Base-by-base conservation (phyloP, 805 yeast species). In the Nakazawaea laoshanensis region DNA sequence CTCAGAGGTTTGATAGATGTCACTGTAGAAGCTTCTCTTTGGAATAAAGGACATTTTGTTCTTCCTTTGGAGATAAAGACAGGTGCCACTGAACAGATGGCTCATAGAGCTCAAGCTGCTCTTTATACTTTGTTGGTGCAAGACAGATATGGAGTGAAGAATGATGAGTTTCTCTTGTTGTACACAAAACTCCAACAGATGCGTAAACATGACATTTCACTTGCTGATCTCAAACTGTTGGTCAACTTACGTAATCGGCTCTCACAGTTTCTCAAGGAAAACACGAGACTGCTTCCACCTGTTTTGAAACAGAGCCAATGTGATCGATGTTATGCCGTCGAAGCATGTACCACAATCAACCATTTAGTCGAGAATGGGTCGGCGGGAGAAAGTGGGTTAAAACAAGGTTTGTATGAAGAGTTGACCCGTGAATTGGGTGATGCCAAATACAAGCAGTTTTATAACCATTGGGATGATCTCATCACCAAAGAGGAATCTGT, bases 1-100 rank as follows among this genome's bases (percentile, higher is more conserved):
- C 55, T 92, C 7, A 74, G 85, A 43, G 99, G 99, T 0, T 73
- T 79, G 44, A 74, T 88, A 12, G 99, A 92, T 58, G 95, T 80
- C 3, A 86, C 95, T 0, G 66, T 86, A 2, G 81, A 80, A 43
- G 80, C 82, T 0, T 52, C 59, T 17, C 49, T 67, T 7, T 58
- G 59, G 27, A 62, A 61, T 4, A 42, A 44, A 2, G 69, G 70
- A n/a, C 70, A 61, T 21, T 65, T 49, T 35, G 65, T 86, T 9
- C 67, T 76, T 1, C 97, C 96, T 0, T 61, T 92, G 58, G 99
- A 92, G 50, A 74, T 92, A 37, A 92, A 92, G 50, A 86, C 97
- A 0, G 96, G 97, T 0, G 63, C 61, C 33, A 55, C 65, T 20
- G 74, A 71, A 29, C 63, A 74, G 24, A 52, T 79, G 4, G 55